A percentile compares a stretch with the other conserved stretches of the same genome.
Conservation (phyloP, 2,329 filamentous ascomycete genomes). For the Alternaria triticina region DNA sequence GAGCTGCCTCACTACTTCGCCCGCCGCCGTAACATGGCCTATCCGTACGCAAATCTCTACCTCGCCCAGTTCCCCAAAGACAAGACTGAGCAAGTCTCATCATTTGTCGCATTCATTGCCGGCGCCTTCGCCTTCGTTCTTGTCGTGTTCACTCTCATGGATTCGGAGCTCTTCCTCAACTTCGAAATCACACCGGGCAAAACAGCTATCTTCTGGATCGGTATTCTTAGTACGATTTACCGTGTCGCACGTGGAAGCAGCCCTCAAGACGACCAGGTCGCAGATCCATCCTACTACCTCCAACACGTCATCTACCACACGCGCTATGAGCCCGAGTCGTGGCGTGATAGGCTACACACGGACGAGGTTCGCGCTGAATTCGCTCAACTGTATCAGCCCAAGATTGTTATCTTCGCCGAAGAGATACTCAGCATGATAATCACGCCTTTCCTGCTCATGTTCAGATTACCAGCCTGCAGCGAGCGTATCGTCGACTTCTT, state of each 20-base stretch:
- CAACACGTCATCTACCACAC: constrained; percentile 90
- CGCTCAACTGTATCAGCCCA: constrained; percentile 86
- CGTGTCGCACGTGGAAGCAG: constrained; percentile 81
- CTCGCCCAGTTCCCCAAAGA: constrained; percentile 96
- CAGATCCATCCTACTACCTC: constrained; percentile 90
- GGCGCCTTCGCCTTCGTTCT: constrained; percentile 87
- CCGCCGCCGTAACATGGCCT: constrained; percentile 90
- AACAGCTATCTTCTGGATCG: constrained; percentile 89
- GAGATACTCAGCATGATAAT: constrained; percentile 92
- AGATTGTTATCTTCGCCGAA: constrained; percentile 88
- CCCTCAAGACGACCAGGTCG: constrained; percentile 83
- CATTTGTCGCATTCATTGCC: constrained; percentile 85
- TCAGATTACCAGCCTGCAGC: constrained; percentile 84
- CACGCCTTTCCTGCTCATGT: constrained; percentile 86
- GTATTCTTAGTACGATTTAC: constrained; percentile 82
- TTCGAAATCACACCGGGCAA: constrained; percentile 91
- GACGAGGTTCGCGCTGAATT: constrained; percentile 94
- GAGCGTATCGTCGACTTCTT: constrained; percentile 98
- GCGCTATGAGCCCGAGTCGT: constrained; percentile 87
- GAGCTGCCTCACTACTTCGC: constrained; percentile 92
- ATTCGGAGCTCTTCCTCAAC: constrained; percentile 86
- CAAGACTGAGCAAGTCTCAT: constrained; percentile 83
- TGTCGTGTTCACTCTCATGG: constrained; percentile 81
- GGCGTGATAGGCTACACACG: constrained; percentile 88
- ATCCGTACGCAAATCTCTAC: constrained; percentile 89